phyloP scores from a whole-genome alignment of 345 rosid species.

The Aquilaria yunnanensis region DNA sequence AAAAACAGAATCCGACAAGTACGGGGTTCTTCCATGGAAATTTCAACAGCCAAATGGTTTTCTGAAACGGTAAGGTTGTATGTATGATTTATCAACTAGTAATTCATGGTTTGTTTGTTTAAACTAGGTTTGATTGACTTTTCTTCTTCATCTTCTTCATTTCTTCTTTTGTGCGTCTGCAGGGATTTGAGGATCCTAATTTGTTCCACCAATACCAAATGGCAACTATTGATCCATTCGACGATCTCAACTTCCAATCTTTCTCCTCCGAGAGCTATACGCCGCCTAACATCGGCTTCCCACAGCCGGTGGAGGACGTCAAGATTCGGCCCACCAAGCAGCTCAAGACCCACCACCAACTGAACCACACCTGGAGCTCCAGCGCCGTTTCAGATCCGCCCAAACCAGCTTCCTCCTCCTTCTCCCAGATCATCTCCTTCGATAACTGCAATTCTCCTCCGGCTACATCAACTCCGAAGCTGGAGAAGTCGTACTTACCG shows the following conservation, averaged over 20 bases:
- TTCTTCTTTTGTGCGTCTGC: background rate
- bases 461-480: background rate
- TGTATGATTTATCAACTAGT: no score
- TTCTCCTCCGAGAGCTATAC: slow-evolving; percentile 16
- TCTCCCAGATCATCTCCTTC: slow-evolving; percentile 42
- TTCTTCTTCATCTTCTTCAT: no score
- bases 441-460: slow-evolving; percentile 23
- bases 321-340: slow-evolving; percentile 29
- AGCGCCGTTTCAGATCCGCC: slow-evolving; percentile 18
- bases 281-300: slow-evolving; percentile 6
- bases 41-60: slow-evolving; percentile 25
- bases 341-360: slow-evolving; percentile 13
- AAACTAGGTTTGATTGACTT: no score
- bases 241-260: slow-evolving; percentile 23
- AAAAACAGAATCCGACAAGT: background rate
- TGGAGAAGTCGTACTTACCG: background rate
- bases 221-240: slow-evolving; percentile 18
- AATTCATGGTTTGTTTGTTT: no score
- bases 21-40: slow-evolving; percentile 15
- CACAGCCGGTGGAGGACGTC: background rate
- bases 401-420: slow-evolving; percentile 22
- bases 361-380: slow-evolving; percentile 20
- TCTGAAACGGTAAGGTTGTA: slow-evolving; percentile 23
- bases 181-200: slow-evolving; percentile 28
- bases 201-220: slow-evolving; percentile 22